Conservation (phyloP, 2,329 filamentous ascomycete genomes). For the Paraphaeosphaeria sporulosa region DNA sequence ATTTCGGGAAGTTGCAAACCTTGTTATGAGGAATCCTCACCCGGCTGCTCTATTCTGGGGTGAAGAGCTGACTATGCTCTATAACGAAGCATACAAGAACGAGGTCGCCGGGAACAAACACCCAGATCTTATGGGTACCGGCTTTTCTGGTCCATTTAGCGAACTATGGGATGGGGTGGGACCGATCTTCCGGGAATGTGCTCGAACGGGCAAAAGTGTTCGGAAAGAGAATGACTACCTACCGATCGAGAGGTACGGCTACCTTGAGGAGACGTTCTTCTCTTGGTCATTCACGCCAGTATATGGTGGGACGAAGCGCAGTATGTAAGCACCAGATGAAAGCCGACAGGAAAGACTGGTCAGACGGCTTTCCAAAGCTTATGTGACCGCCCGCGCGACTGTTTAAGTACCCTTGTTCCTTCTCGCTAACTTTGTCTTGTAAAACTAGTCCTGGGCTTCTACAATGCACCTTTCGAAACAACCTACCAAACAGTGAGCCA, state of each 20-base stretch:
- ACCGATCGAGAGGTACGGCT: slow-evolving; percentile 38
- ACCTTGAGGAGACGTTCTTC: slow-evolving; percentile 48
- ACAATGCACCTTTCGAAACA: slow-evolving; percentile 46
- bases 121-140: slow-evolving; percentile 43
- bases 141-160: slow-evolving; percentile 44
- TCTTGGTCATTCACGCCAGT: slow-evolving; percentile 55
- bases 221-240: slow-evolving; percentile 40
- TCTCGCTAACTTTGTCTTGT: neutral
- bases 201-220: slow-evolving; percentile 36
- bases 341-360: neutral
- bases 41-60: slow-evolving; percentile 54
- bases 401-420: neutral
- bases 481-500: slow-evolving; percentile 50
- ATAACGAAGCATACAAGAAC: slow-evolving; percentile 51
- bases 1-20: slow-evolving; percentile 52
- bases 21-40: slow-evolving; percentile 41
- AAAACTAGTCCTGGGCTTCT: slow-evolving; percentile 31
- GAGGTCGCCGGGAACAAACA: slow-evolving; percentile 38
- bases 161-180: slow-evolving; percentile 52
- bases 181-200: slow-evolving; percentile 38
- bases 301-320: slow-evolving; percentile 46
- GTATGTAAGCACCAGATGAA: neutral
- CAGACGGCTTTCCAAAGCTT: neutral
- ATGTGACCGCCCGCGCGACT: no score
- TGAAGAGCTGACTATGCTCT: slow-evolving; percentile 47